Evolutionary conservation across 2,329 filamentous ascomycete species (phyloP).

Genomic region (Penicillium sp.): DNA sequence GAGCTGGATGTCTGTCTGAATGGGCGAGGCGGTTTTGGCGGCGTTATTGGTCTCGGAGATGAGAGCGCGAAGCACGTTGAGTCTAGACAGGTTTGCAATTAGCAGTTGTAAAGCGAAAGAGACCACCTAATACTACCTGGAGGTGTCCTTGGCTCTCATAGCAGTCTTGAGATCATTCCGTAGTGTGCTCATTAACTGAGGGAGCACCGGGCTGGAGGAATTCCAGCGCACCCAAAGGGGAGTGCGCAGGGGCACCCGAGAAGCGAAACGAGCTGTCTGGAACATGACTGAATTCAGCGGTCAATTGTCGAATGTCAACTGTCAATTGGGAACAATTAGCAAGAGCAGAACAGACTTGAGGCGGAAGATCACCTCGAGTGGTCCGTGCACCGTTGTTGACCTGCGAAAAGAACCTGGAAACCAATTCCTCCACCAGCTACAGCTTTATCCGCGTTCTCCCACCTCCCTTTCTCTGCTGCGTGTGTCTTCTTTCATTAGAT

Average conservation of each 20-base stretch:
- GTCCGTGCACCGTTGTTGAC: conserved; percentile 37
- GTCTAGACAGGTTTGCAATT: conserved; percentile 27
- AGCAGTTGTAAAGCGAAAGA: not conserved
- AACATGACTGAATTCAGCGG: conserved; percentile 25
- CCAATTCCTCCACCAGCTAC: conserved; percentile 10
- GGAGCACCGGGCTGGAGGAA: conserved; percentile 38
- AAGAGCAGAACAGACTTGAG: conserved; percentile 6
- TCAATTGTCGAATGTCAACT: not conserved
- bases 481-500: conserved; percentile 7
- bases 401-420: conserved; percentile 19
- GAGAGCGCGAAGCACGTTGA: conserved; percentile 49
- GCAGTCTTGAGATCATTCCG: conserved; percentile 49
- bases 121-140: conserved; percentile 33
- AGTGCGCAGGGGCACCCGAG: conserved; percentile 27
- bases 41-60: conserved; percentile 52
- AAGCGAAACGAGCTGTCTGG: conserved; percentile 27
- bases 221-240: conserved; percentile 35
- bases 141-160: conserved; percentile 50
- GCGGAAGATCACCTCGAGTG: conserved; percentile 25
- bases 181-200: conserved; percentile 46
- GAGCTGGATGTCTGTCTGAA: conserved; percentile 48
- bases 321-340: not conserved
- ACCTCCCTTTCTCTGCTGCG: conserved; percentile 1
- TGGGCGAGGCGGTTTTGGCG: conserved; percentile 46
- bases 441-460: conserved; percentile 1